These are phyloP conservation scores for Rhizopus arrhizus DNA, from an alignment of 371 early-diverging fungal genomes.

Conservation along the genomic window DNA sequence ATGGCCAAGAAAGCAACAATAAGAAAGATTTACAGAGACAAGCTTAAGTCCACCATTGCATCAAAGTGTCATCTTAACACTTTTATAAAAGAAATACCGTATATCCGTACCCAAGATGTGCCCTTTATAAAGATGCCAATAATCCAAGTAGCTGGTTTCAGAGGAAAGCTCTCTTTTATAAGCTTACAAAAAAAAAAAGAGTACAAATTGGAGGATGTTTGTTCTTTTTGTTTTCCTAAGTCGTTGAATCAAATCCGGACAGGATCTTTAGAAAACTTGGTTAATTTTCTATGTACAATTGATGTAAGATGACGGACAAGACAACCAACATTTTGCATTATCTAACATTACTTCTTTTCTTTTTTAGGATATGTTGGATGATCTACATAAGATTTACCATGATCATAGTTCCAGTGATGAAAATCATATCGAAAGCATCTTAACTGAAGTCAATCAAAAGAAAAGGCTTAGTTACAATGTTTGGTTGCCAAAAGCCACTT, in stretches of 20 bases:
- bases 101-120: constrained; percentile 24
- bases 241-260: constrained; percentile 13
- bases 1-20: constrained; percentile 22
- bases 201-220: constrained; percentile 20
- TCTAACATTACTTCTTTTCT: constrained; percentile 18
- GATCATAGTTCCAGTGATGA: constrained; percentile 19
- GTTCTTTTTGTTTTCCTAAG: constrained; percentile 19
- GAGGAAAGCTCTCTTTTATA: constrained; percentile 18
- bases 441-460: constrained; percentile 24
- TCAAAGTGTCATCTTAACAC: constrained; percentile 27
- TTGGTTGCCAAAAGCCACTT: constrained; percentile 24
- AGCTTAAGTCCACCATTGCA: constrained; percentile 22
- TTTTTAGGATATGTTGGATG: constrained; percentile 19
- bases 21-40: constrained; percentile 25
- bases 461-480: constrained; percentile 24
- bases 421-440: constrained; percentile 21
- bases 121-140: constrained; percentile 26
- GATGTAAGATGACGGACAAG: constrained; percentile 22
- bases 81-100: constrained; percentile 22
- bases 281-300: constrained; percentile 21
- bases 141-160: constrained; percentile 25
- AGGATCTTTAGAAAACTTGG: constrained; percentile 21
- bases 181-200: constrained; percentile 22
- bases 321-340: constrained; percentile 23
- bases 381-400: constrained; percentile 24